Percentiles rank a stretch among this genome's conserved stretches.
phyloP scores from a whole-genome alignment of 176 grass and related monocot species.

The Paspalum notatum region DNA sequence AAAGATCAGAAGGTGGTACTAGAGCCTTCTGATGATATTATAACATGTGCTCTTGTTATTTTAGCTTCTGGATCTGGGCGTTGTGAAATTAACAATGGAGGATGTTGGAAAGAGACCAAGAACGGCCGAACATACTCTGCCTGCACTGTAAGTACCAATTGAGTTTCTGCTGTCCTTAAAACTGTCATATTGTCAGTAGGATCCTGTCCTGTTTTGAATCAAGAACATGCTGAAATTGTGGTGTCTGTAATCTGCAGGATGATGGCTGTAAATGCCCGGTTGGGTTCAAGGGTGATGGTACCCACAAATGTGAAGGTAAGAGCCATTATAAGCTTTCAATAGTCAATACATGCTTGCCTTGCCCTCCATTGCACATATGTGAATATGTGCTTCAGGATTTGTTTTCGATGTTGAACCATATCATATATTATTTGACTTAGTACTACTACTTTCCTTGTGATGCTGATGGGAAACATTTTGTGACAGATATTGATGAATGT shows the following conservation, averaged over 20 bases:
- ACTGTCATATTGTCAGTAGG: not conserved
- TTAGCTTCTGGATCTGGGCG: slow-evolving; percentile 80
- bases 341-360: not conserved
- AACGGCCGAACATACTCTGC: slow-evolving; percentile 72
- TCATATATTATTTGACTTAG: not conserved
- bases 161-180: not conserved
- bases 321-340: not conserved
- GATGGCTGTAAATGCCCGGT: slow-evolving; percentile 84
- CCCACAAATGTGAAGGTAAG: slow-evolving; percentile 83
- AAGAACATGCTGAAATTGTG: slow-evolving; percentile 14
- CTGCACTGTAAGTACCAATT: slow-evolving; percentile 70
- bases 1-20: not conserved
- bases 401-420: not conserved
- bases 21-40: not conserved
- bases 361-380: not conserved
- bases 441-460: not conserved
- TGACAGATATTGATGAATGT: slow-evolving; percentile 94
- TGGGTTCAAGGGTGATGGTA: slow-evolving; percentile 86
- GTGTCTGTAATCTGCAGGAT: slow-evolving; percentile 52
- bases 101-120: slow-evolving; percentile 87
- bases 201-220: not conserved
- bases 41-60: slow-evolving; percentile 27
- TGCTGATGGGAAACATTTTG: slow-evolving; percentile 33
- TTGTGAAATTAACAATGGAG: slow-evolving; percentile 91
- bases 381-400: not conserved